Evolutionary conservation across 2,329 filamentous ascomycete species (phyloP), one percentile per base, ranked within the genome.

Genomic region (Botrytis cinerea): DNA sequence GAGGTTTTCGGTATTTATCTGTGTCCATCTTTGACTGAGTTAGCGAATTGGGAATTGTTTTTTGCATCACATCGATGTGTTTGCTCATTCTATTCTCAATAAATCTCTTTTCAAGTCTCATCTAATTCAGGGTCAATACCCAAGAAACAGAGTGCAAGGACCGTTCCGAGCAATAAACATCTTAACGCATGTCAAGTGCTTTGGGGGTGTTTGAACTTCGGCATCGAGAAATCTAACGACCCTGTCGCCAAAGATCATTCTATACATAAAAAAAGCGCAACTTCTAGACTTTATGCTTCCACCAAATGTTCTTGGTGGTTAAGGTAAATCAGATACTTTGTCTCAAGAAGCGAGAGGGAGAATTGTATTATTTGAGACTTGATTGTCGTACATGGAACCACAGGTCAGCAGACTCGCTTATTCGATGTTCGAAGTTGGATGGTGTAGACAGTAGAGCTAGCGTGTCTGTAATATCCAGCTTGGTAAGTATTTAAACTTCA

Each of bases 401-500:
- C 48, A n/a, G 9, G 12, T n/a, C 10, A n/a, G 6, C 48, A 12
- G 22, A 12, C 46, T 48, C 46, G 46, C 38, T 48, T 16, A 25
- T 51, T 51, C 25, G 25, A 51, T 51, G 4, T n/a, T 51, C 2
- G 25, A 7, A 25, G 12, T 16, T 12, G 10, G 4, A 4, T 14
- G 25, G 5, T 51, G 5, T n/a, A 51, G 12, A 1, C 25, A 51
- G 4, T n/a, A 51, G 10, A 51, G 14, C 12, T 48, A 51, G 1
- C 14, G 12, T n/a, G 2, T 51, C 25, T 25, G 5, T 1, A 51
- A 14, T 1, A 51, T 51, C 0, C 5, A 51, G 48, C 25, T 25
- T n/a, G 14, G 0, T n/a, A 2, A 51, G 12, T 2, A 14, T n/a
- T n/a, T 2, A 51, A 5, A 4, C n/a, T 51, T 25, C 0, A 16